Percentiles rank a stretch among this genome's conserved stretches.
phyloP scores from a whole-genome alignment of 371 early-diverging fungal genomes.

The Mortierella sp. region DNA sequence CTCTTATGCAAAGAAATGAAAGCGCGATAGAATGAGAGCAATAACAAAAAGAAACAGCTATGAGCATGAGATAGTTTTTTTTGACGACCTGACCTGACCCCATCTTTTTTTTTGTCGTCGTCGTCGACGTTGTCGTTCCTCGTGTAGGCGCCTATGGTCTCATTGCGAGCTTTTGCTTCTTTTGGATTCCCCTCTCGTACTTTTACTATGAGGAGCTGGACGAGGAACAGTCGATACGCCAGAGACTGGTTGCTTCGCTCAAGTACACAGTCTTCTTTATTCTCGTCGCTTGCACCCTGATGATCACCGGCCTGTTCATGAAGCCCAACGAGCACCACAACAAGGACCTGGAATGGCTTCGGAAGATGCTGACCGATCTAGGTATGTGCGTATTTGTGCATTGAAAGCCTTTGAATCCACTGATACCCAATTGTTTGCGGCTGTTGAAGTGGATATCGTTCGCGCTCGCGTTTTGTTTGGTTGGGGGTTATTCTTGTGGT shows the following conservation, averaged over 20 bases:
- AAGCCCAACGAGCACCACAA: conserved; percentile 43
- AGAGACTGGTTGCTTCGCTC: conserved; percentile 39
- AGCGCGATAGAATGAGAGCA: background rate
- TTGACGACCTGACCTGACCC: background rate
- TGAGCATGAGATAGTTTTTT: background rate
- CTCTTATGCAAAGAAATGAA: conserved; percentile 15
- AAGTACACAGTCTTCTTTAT: conserved; percentile 56
- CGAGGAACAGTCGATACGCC: conserved; percentile 26
- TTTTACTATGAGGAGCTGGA: conserved; percentile 74
- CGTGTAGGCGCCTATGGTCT: conserved; percentile 64
- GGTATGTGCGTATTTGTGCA: no score
- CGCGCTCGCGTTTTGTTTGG: background rate
- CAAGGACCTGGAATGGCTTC: conserved; percentile 50
- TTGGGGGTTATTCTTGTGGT: conserved; percentile 2
- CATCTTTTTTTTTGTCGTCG: background rate
- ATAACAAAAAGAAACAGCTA: background rate
- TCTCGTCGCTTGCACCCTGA: conserved; percentile 33
- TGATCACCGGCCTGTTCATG: conserved; percentile 48
- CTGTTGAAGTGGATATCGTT: no score
- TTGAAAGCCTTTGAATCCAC: background rate
- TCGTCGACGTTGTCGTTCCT: no score
- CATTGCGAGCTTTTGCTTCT: conserved; percentile 66
- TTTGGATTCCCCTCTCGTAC: conserved; percentile 76
- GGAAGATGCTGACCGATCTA: conserved; percentile 41
- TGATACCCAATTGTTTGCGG: background rate